A percentile compares a stretch with the other conserved stretches of the same genome.
These are phyloP conservation scores for Venturia effusa DNA, from an alignment of 2,329 filamentous ascomycete genomes.

Conservation along the genomic window DNA sequence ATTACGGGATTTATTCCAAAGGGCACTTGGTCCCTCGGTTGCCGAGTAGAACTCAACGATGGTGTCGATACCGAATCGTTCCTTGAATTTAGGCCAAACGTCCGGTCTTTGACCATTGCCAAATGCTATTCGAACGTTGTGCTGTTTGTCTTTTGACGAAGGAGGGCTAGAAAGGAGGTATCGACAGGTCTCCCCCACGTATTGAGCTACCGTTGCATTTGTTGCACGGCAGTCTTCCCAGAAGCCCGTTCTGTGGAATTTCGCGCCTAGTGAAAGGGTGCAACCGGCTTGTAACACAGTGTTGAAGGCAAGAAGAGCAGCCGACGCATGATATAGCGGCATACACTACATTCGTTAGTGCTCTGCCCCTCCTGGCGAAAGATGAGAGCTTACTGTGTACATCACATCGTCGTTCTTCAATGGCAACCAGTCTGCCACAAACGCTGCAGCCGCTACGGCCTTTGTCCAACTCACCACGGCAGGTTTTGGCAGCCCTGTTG, in stretches of 20 bases:
- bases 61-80: constrained; percentile 44
- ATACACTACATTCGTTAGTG: constrained; percentile 48
- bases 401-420: constrained; percentile 56
- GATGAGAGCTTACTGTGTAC: constrained; percentile 50
- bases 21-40: constrained; percentile 47
- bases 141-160: constrained; percentile 57
- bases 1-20: constrained; percentile 66
- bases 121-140: constrained; percentile 64
- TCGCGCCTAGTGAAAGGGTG: constrained; percentile 62
- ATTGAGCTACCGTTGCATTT: constrained; percentile 68
- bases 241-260: constrained; percentile 67
- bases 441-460: constrained; percentile 43
- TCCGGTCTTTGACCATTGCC: constrained; percentile 81
- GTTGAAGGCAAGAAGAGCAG: constrained; percentile 56
- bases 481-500: constrained; percentile 52
- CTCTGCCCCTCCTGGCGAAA: neutral
- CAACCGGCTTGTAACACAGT: constrained; percentile 49
- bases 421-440: constrained; percentile 45
- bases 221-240: constrained; percentile 65
- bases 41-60: constrained; percentile 29
- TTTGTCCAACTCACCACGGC: constrained; percentile 13
- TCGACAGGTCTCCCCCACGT: constrained; percentile 78
- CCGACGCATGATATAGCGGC: constrained; percentile 82
- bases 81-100: constrained; percentile 74
- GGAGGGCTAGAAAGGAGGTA: constrained; percentile 63